Percentiles rank a stretch among this genome's conserved stretches.
Evolutionary conservation across 2,329 filamentous ascomycete species (phyloP).

Genomic region (Penicillium psychrosexuale): DNA sequence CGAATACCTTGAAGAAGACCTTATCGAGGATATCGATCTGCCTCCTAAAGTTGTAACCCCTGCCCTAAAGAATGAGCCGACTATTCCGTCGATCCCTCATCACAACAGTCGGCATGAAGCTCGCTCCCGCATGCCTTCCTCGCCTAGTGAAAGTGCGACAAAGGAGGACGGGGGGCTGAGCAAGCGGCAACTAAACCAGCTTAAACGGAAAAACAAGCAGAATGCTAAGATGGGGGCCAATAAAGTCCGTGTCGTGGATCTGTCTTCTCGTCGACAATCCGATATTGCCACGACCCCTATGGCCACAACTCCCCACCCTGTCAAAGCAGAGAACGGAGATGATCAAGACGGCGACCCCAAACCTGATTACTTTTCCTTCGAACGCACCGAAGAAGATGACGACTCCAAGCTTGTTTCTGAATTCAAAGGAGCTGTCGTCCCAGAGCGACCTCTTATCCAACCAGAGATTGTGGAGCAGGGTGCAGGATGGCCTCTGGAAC

Average conservation of each 20-base stretch:
- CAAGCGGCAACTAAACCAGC: constrained; percentile 86
- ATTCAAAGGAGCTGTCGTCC: constrained; percentile 79
- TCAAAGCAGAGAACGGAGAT: constrained; percentile 60
- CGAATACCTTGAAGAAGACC: constrained; percentile 79
- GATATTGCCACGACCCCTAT: constrained; percentile 62
- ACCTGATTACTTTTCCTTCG: constrained; percentile 86
- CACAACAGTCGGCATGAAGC: constrained; percentile 47
- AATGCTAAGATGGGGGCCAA: constrained; percentile 85
- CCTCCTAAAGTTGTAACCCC: constrained; percentile 44
- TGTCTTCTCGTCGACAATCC: constrained; percentile 66
- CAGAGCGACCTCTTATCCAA: constrained; percentile 83
- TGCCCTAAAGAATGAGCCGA: constrained; percentile 52
- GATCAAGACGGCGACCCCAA: constrained; percentile 61
- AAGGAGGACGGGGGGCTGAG: constrained; percentile 72
- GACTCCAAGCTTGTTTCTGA: constrained; percentile 90
- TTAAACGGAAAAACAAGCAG: constrained; percentile 91
- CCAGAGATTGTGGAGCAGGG: constrained; percentile 73
- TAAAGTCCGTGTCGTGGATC: constrained; percentile 84
- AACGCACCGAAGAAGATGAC: constrained; percentile 77
- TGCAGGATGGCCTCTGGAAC: constrained; percentile 88
- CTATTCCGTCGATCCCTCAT: constrained; percentile 39
- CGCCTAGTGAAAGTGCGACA: constrained; percentile 50
- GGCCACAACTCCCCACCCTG: constrained; percentile 50
- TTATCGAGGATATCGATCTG: constrained; percentile 64
- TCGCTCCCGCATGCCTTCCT: constrained; percentile 42